These are phyloP conservation scores for Porogramme epimiltina DNA, from an alignment of 1,284 basidiomycete genomes.

Conservation along the genomic window DNA sequence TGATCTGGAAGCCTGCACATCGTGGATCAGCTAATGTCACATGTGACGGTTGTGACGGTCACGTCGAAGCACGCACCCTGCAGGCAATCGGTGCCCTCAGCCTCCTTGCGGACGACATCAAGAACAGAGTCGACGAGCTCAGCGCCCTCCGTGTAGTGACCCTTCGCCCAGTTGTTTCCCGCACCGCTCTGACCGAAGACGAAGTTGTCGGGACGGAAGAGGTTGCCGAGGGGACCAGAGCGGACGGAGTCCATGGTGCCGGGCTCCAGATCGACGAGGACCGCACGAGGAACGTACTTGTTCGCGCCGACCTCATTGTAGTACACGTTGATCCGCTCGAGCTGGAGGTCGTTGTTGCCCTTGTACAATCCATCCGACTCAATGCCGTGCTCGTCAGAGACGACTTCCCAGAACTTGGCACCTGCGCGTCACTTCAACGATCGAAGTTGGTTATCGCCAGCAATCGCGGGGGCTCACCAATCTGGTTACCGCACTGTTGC, in stretches of 20 bases:
- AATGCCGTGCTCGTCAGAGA: constrained; percentile 98
- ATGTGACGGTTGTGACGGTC: constrained; percentile 22
- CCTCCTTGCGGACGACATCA: constrained; percentile 87
- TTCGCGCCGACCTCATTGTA: constrained; percentile 90
- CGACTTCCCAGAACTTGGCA: constrained; percentile 99
- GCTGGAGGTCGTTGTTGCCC: constrained; percentile 93
- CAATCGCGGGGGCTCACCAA: constrained; percentile 56
- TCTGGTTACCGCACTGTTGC: constrained; percentile 93
- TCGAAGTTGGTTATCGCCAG: constrained; percentile 18
- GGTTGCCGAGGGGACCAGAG: constrained; percentile 79
- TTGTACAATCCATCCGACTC: constrained; percentile 91
- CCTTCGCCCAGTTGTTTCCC: constrained; percentile 97
- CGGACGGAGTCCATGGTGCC: constrained; percentile 97
- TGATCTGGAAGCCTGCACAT: constrained; percentile 86
- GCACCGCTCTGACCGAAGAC: constrained; percentile 90
- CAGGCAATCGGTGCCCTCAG: constrained; percentile 90
- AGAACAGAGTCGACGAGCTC: constrained; percentile 95
- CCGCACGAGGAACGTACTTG: constrained; percentile 97
- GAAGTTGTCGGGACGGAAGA: constrained; percentile 97
- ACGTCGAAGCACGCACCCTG: constrained; percentile 63
- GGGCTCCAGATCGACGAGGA: constrained; percentile 93
- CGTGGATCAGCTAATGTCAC: constrained; percentile 18
- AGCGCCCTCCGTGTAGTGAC: constrained; percentile 94
- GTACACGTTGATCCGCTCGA: constrained; percentile 97
- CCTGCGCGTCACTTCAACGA: constrained; percentile 44